These are phyloP conservation scores for Pilasporangium apinafurcum DNA, from an alignment of 352 stramenopile species.

Conservation along the genomic window DNA sequence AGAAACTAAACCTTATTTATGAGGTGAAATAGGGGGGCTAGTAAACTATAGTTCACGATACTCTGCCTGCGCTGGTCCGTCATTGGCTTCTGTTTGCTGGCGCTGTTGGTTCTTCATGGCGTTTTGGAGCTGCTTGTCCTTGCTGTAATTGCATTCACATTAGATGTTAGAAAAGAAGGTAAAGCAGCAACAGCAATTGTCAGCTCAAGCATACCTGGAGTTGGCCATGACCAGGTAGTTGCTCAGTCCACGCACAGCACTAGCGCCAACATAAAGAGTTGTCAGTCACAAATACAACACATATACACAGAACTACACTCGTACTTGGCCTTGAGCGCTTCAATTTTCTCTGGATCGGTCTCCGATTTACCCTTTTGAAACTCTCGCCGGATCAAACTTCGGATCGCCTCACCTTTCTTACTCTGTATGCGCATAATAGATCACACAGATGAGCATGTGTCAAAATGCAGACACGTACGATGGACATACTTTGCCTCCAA, in stretches of 20 bases:
- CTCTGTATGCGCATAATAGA: conserved; percentile 31
- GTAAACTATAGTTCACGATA: conserved; percentile 77
- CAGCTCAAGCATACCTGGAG: conserved; percentile 34
- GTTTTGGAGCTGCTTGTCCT: conserved; percentile 80
- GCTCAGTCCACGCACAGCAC: conserved; percentile 72
- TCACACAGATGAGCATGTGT: background rate
- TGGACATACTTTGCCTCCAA: conserved; percentile 62
- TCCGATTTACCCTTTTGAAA: conserved; percentile 75
- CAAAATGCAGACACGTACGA: background rate
- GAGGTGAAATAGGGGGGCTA: too few species aligned
- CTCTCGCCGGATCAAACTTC: conserved; percentile 60
- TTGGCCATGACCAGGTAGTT: conserved; percentile 88
- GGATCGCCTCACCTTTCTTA: conserved; percentile 79
- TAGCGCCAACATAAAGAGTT: conserved; percentile 12
- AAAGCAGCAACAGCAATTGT: background rate
- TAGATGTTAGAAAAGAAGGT: background rate
- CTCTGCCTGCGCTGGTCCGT: conserved; percentile 60
- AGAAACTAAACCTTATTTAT: too few species aligned
- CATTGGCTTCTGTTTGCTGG: conserved; percentile 13
- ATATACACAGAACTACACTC: too few species aligned
- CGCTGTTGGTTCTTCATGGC: conserved; percentile 63
- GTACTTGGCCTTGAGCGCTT: conserved; percentile 80
- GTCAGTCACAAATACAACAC: background rate
- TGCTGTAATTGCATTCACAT: conserved; percentile 23
- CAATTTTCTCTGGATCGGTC: conserved; percentile 78